These are phyloP conservation scores for Chaetomium fimeti DNA, from an alignment of 495 filamentous ascomycete species.

Conservation along the genomic window DNA sequence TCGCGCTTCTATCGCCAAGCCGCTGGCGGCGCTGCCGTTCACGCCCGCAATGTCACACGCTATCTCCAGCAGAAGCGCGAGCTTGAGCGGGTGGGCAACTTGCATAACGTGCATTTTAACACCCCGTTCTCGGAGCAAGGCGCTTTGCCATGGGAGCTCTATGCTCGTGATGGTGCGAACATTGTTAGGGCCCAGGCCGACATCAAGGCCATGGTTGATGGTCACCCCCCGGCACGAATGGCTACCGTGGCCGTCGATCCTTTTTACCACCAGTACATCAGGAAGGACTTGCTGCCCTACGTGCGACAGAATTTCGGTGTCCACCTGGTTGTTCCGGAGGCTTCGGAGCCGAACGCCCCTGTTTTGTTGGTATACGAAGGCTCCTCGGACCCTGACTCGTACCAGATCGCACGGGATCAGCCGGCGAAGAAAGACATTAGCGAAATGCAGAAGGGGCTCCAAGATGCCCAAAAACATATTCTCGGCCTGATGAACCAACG, in stretches of 20 bases:
- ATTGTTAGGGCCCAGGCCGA: conserved; percentile 75
- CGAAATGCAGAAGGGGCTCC: conserved; percentile 58
- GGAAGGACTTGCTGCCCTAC: conserved; percentile 58
- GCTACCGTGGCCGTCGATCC: conserved; percentile 70
- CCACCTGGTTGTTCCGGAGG: conserved; percentile 70
- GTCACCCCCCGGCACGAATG: conserved; percentile 75
- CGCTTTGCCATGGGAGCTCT: conserved; percentile 78
- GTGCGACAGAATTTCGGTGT: conserved; percentile 76
- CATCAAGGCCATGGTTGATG: conserved; percentile 73
- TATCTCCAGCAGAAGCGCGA: conserved; percentile 76
- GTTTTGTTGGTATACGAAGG: conserved; percentile 86
- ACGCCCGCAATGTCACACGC: conserved; percentile 78
- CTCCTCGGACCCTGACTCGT: conserved; percentile 52
- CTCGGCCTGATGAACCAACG: conserved; percentile 67
- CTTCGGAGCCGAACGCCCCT: conserved; percentile 56
- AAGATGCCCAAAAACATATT: conserved; percentile 71
- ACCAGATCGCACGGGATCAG: conserved; percentile 62
- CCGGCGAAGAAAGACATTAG: conserved; percentile 39
- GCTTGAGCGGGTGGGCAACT: conserved; percentile 72
- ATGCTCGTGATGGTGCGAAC: conserved; percentile 79
- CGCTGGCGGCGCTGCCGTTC: conserved; percentile 65
- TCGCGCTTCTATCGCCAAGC: conserved; percentile 71
- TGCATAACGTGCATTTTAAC: conserved; percentile 77
- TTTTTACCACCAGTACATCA: conserved; percentile 80
- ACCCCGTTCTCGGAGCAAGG: conserved; percentile 62